Base-by-base conservation (phyloP, 169 alveolate species). In the Plasmodium blacklocki region DNA sequence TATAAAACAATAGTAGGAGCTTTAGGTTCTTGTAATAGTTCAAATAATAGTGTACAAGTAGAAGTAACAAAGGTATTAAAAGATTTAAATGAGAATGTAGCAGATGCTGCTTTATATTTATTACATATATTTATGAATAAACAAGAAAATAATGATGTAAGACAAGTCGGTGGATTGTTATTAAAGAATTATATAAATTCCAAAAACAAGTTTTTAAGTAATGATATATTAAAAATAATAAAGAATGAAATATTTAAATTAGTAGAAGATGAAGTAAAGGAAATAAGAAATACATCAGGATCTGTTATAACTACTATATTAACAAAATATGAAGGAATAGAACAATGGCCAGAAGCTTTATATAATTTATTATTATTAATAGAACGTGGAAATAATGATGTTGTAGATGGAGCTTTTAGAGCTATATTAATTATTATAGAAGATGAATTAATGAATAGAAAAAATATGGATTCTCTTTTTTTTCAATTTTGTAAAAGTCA, bases 111-210 rank as follows among this genome's bases (percentile, higher is more conserved):
- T 19, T 54, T 74, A 47, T 80, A 80, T 50, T 72, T 67, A 29
- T 62, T 80, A 72, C 90, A 74, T 64, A 74, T 87, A 43, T 87
- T 73, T 66, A 29, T 74, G 80, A 64, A 74, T 68, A 74, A 73
- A 32, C 74, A 87, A 67, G 93, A 88, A 66, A 75, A 72, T 18
- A 73, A 52, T 71, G 96, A 94, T 50, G 94, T 93, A 54, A 93
- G 97, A 45, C 97, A 94, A 85, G 89, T 92, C 15, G 97, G 94
- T 52, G 97, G 97, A n/a, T 78, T 94, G 23, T 74, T 91, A 68
- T 78, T 94, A 80, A 94, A 94, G 88, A 92, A 91, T 85, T 83
- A 59, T 21, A 75, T 94, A 71, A 89, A 70, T 62, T 66, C 93
- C 50, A 64, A 88, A 70, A 80, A 90, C 92, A 56, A 58, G 73